Evolutionary conservation across 805 yeast genomes (phyloP).

Genomic region (Cyberlindnera euphorbiiphila): DNA sequence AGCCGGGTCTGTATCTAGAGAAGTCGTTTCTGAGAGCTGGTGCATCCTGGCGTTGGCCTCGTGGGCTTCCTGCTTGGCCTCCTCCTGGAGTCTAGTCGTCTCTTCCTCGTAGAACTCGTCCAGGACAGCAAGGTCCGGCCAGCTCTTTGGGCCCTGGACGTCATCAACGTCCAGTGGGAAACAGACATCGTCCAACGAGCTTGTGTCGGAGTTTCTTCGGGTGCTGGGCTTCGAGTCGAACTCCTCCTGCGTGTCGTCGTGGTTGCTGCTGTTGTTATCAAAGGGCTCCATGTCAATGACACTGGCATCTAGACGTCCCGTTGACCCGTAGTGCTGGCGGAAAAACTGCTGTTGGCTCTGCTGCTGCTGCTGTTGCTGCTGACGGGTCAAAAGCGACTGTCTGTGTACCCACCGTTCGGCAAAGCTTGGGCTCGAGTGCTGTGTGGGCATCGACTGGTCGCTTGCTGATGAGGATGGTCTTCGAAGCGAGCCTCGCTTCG

Average conservation of each 20-base stretch:
- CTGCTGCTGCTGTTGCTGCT: conserved; percentile 1
- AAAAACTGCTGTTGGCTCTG: no score
- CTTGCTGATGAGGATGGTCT: neutral
- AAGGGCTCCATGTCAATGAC: conserved; percentile 9
- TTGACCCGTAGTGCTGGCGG: conserved; percentile 8
- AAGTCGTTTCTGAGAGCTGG: conserved; percentile 27
- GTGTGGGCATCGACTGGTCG: conserved; percentile 3
- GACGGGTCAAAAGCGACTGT: conserved; percentile 11
- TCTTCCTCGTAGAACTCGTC: conserved; percentile 79
- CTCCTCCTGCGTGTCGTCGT: conserved; percentile 27
- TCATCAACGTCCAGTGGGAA: conserved; percentile 53
- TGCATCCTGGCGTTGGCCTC: conserved; percentile 35
- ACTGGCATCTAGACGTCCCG: conserved; percentile 5
- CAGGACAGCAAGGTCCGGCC: conserved; percentile 84
- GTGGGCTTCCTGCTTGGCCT: conserved; percentile 36
- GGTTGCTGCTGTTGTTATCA: conserved; percentile 6
- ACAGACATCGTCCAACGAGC: conserved; percentile 90
- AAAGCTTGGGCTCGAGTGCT: conserved; percentile 20
- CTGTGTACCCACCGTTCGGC: conserved; percentile 29
- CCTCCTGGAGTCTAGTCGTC: conserved; percentile 41
- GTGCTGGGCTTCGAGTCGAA: conserved; percentile 41
- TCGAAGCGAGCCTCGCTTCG: conserved; percentile 7
- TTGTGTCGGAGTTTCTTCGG: conserved; percentile 44
- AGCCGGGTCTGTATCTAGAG: conserved; percentile 20
- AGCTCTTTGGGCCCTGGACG: conserved; percentile 34